Conservation (phyloP, 495 filamentous ascomycete genomes). For the Elaphomyces granulatus region DNA sequence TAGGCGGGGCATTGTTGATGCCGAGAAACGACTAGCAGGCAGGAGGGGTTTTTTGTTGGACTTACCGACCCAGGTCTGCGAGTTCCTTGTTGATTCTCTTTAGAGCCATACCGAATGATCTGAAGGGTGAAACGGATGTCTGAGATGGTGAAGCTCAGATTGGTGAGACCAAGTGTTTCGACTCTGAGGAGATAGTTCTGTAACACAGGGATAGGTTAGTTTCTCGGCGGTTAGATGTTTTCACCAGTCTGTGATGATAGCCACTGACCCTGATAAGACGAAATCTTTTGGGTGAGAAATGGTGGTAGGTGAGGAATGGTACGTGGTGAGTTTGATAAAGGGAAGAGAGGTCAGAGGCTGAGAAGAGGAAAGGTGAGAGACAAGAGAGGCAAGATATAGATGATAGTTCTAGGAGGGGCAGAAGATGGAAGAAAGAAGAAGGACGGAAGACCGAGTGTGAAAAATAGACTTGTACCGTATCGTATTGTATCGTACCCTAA, state of each 20-base stretch:
- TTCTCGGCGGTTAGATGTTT: too few species aligned
- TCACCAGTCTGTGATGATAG: too few species aligned
- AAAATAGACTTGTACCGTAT: too few species aligned
- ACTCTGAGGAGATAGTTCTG: too few species aligned
- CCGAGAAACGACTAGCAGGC: neutral
- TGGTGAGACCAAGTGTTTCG: neutral
- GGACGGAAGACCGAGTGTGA: conserved; percentile 6
- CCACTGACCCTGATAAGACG: too few species aligned
- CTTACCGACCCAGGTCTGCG: conserved; percentile 96
- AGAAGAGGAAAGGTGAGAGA: neutral
- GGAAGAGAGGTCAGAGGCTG: neutral
- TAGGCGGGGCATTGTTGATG: too few species aligned
- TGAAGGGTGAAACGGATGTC: neutral
- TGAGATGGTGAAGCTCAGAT: neutral
- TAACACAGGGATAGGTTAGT: too few species aligned
- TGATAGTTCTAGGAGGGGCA: neutral
- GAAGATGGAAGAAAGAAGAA: neutral
- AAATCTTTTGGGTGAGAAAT: too few species aligned
- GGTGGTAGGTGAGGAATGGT: neutral
- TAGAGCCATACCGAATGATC: conserved; percentile 64
- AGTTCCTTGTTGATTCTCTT: conserved; percentile 99
- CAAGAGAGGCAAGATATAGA: neutral
- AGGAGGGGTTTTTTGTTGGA: conserved; percentile 2
- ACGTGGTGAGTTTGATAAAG: neutral
- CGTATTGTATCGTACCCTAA: too few species aligned